phyloP scores from a whole-genome alignment of 2,329 filamentous ascomycete species.

The Rhynchosporium graminicola region DNA sequence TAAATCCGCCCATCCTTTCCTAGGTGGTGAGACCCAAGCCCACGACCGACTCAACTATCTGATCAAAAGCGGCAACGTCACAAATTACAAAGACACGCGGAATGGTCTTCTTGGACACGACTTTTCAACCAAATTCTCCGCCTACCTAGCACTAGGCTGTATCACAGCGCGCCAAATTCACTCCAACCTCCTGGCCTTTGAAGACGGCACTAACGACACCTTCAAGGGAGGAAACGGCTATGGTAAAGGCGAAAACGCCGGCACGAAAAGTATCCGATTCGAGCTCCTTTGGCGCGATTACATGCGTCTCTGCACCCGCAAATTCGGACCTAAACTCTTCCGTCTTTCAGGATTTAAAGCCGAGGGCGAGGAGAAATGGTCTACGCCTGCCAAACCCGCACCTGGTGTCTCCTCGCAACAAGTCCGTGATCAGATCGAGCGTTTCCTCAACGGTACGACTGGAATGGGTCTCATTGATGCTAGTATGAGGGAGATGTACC shows the following conservation, averaged over 20 bases:
- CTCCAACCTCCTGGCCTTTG: conserved; percentile 64
- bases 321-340: conserved; percentile 68
- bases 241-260: conserved; percentile 69
- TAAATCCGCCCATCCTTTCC: conserved; percentile 64
- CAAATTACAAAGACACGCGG: conserved; percentile 67
- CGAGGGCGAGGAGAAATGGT: conserved; percentile 44
- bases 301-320: conserved; percentile 73
- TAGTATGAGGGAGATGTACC: conserved; percentile 69
- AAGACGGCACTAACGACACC: conserved; percentile 55
- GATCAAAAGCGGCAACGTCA: conserved; percentile 60
- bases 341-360: conserved; percentile 61
- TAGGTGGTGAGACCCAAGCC: conserved; percentile 65
- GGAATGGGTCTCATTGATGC: conserved; percentile 79
- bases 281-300: conserved; percentile 81
- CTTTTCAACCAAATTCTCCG: conserved; percentile 76
- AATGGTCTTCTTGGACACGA: conserved; percentile 71
- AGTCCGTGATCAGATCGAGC: conserved; percentile 51
- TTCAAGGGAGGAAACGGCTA: conserved; percentile 48
- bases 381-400: conserved; percentile 27
- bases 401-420: conserved; percentile 43
- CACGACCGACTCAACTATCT: conserved; percentile 61
- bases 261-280: conserved; percentile 68
- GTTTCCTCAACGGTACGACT: conserved; percentile 67
- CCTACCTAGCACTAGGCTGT: conserved; percentile 70
- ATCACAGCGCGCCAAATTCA: conserved; percentile 75